These are phyloP conservation scores for Chamaecyparis obtusa DNA, from an alignment of 75 land plant species.

Conservation along the genomic window DNA sequence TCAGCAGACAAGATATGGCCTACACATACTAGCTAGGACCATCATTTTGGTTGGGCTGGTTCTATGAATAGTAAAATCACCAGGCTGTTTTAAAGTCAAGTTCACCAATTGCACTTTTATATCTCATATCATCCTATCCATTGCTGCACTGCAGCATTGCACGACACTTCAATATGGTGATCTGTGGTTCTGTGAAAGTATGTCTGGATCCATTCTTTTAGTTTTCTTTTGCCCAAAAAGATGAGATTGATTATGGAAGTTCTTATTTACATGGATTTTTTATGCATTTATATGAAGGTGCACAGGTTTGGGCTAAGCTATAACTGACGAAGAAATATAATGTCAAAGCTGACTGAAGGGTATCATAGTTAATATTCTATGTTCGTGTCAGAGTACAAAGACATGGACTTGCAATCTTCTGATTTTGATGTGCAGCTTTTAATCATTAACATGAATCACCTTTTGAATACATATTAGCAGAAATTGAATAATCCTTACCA, in stretches of 20 bases:
- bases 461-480: neutral
- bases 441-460: neutral
- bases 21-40: neutral
- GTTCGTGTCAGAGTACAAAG: neutral
- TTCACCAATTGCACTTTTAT: neutral
- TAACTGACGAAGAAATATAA: neutral
- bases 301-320: neutral
- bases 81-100: neutral
- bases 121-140: neutral
- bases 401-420: neutral
- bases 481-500: conserved; percentile 41
- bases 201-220: neutral
- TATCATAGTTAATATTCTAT: neutral
- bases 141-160: neutral
- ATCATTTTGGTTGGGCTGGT: neutral
- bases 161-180: neutral
- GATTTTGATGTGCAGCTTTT: neutral
- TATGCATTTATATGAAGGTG: neutral
- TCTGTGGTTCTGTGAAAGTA: neutral
- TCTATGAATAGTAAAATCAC: too few relatives aligned
- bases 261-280: neutral
- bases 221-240: neutral
- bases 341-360: neutral
- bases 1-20: neutral
- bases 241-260: neutral